A percentile compares a stretch with the other conserved stretches of the same genome.
These are phyloP conservation scores for Fraxinus quadrangulata DNA, from an alignment of 257 asterid species.

Conservation along the genomic window DNA sequence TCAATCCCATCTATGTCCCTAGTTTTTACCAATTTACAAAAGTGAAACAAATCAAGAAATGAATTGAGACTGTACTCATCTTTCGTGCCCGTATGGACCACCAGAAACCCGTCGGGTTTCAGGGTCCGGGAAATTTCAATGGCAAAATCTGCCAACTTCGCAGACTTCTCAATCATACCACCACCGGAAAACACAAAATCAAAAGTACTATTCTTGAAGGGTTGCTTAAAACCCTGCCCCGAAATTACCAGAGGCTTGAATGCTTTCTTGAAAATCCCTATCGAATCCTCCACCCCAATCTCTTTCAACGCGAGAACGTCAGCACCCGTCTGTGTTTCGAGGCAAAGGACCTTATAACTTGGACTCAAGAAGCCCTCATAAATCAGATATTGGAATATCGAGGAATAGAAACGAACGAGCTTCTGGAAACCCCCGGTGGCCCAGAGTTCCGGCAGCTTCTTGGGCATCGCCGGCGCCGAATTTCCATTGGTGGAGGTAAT, in stretches of 20 bases:
- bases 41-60: slow-evolving; percentile 50
- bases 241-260: slow-evolving; percentile 29
- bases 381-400: slow-evolving; percentile 32
- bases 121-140: slow-evolving; percentile 44
- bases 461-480: slow-evolving; percentile 18
- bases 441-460: slow-evolving; percentile 28
- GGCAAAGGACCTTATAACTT: slow-evolving; percentile 27
- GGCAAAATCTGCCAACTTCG: slow-evolving; percentile 34
- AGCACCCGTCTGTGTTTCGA: slow-evolving; percentile 22
- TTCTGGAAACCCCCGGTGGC: slow-evolving; percentile 26
- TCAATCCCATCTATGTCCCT: slow-evolving; percentile 41
- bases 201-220: slow-evolving; percentile 32
- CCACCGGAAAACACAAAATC: slow-evolving; percentile 48
- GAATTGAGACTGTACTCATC: slow-evolving; percentile 50
- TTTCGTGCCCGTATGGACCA: slow-evolving; percentile 45
- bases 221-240: slow-evolving; percentile 38
- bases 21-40: slow-evolving; percentile 45
- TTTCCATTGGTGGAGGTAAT: neutral
- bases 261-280: slow-evolving; percentile 22
- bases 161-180: slow-evolving; percentile 45
- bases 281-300: slow-evolving; percentile 25
- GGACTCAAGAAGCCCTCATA: slow-evolving; percentile 32
- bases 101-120: slow-evolving; percentile 54
- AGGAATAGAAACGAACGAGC: slow-evolving; percentile 27
- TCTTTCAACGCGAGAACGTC: slow-evolving; percentile 25